Evolutionary conservation across 768 basidiomycete species (phyloP), one percentile per base, ranked within the genome.

Genomic region (Mycena maculata): DNA sequence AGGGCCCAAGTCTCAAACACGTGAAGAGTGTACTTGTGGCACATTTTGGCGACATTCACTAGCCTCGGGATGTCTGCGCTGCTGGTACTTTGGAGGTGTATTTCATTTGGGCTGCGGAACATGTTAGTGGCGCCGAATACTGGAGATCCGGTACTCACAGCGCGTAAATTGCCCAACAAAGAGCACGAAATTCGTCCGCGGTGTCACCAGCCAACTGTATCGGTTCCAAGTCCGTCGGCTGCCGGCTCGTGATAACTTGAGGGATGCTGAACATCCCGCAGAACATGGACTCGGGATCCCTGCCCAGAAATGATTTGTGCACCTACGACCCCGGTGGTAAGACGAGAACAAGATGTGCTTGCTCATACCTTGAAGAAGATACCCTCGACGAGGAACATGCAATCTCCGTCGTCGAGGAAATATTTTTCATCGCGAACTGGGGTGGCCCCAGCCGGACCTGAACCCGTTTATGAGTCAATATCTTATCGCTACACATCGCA

Each of bases 361-460:
- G 33, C 33, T n/a, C 0, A 50, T 5, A 63, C 67, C 50, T 68
- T 68, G 67, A 68, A 68, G 36, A 58, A 6, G 9, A 42, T 11
- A 31, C 36, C 33, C 22, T 10, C 60, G 16, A 44, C 66, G 15
- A 62, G 25, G 28, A 67, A 62, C 3, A 58, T 16, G 27, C 66
- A 67, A 30, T 67, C 66, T 18, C 66, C 66, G 11, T 60, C 53
- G 20, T 48, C 45, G 41, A 61, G 62, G 28, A 62, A 67, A 30
- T 62, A 67, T 11, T 47, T 47, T 8, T 52, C 48, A 36, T 36
- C 33, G 8, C 8, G 33, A 36, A 6, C 13, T 36, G 33, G 33
- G 33, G 33, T 13, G 33, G 33, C n/a, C n/a, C n/a, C n/a, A n/a
- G n/a, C n/a, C n/a, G n/a, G n/a, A n/a, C n/a, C n/a, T n/a, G n/a